phyloP scores from a whole-genome alignment of 2,329 filamentous ascomycete genomes.

The Colletotrichum sp. region DNA sequence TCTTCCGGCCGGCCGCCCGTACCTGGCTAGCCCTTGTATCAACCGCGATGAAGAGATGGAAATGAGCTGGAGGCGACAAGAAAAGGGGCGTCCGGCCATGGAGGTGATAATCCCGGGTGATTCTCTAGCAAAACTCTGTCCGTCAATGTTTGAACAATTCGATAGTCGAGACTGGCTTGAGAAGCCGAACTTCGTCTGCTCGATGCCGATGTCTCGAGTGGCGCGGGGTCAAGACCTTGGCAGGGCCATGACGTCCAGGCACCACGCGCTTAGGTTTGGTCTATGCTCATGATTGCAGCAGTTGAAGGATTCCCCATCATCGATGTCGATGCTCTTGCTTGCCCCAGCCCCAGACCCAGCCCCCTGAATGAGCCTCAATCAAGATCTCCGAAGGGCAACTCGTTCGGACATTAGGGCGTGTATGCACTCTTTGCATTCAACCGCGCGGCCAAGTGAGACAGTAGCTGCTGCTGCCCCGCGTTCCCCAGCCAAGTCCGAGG shows the following conservation, averaged over 20 bases:
- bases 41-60: neutral
- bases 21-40: neutral
- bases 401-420: neutral
- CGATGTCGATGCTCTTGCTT: neutral
- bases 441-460: neutral
- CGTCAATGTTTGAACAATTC: neutral
- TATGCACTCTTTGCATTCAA: neutral
- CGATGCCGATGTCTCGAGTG: neutral
- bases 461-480: neutral
- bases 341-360: neutral
- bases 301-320: neutral
- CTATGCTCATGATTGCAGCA: neutral
- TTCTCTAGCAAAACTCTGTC: neutral
- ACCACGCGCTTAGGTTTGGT: neutral
- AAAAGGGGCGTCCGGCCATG: neutral
- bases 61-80: neutral
- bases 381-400: neutral
- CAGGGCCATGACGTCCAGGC: neutral
- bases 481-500: neutral
- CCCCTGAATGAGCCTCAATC: neutral
- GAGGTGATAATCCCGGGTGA: neutral
- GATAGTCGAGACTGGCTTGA: neutral
- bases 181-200: conserved; percentile 3
- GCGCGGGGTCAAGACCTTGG: neutral
- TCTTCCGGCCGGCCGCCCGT: conserved; percentile 5